Evolutionary conservation across 139 green algal species (phyloP).

Genomic region (Closterium sp.): DNA sequence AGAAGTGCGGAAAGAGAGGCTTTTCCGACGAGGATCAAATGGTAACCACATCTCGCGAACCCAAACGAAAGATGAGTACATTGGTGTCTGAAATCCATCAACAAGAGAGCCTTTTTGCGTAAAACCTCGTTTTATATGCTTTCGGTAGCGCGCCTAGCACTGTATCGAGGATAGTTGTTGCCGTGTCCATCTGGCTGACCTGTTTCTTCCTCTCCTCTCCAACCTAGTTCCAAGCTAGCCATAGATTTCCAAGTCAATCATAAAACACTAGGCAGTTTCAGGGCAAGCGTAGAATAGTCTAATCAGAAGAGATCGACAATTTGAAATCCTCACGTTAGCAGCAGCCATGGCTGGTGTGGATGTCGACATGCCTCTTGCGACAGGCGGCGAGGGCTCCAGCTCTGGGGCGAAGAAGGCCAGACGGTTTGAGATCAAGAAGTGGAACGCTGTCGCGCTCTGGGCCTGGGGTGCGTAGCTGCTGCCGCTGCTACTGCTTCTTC

Average conservation of each 20-base stretch:
- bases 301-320: neutral
- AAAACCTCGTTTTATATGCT: neutral
- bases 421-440: constrained; percentile 63
- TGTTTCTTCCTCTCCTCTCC: neutral
- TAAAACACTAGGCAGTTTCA: neutral
- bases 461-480: constrained; percentile 83
- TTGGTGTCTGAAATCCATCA: neutral
- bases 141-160: no score
- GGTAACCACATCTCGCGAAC: neutral
- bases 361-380: constrained; percentile 30
- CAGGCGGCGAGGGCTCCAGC: constrained; percentile 3
- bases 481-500: no score
- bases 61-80: neutral
- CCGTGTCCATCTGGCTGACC: neutral
- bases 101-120: neutral
- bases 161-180: neutral
- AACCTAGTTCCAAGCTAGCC: no score
- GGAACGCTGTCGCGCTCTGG: constrained; percentile 97
- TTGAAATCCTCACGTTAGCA: neutral
- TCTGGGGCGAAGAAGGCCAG: constrained; percentile 19
- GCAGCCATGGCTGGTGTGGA: constrained; percentile 5
- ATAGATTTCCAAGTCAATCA: neutral
- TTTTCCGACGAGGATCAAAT: no score
- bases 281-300: neutral
- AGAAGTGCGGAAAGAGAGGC: no score